Evolutionary conservation across 169 alveolate species (phyloP), one percentile per base, ranked within the genome.

Genomic region (Cryptosporidium parvum): DNA sequence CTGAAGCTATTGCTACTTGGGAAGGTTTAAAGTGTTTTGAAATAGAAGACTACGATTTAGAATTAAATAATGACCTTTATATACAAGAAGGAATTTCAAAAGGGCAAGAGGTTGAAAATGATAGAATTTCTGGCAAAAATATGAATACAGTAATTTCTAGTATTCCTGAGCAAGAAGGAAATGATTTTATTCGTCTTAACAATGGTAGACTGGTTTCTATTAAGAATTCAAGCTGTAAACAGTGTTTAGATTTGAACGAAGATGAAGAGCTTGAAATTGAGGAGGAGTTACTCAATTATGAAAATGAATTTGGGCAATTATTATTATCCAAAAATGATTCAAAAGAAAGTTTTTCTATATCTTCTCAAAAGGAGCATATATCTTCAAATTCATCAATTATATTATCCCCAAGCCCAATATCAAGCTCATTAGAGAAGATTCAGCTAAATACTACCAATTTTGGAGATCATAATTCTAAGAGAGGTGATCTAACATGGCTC

Each of bases 91-190:
- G 67, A 3, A 21, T 0, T 10, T 31, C 35, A 31, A 56, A 56
- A 0, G 31, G 18, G 16, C 23, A n/a, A 21, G 69, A 75, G n/a
- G 6, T 59, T 59, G 69, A 59, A 26, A 52, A 65, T 18, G 75
- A 44, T 8, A 42, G 62, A 18, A 48, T 12, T 8, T n/a, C 39
- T 0, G 33, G 44, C 21, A 73, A 73, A 16, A 58, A 9, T 16
- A 23, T 73, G 37, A 14, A 33, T 37, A 31, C 48, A 8, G 29
- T 65, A 4, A 65, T 33, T 14, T 37, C 45, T 29, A 80, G 39
- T 8, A 26, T 80, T 16, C 89, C 89, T 8, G 89, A 80, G 52
- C 89, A 80, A 65, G 80, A 80, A 35, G 86, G 86, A 42, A 65
- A 21, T 39, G 65, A 80, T 31, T 80, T 12, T 14, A 2, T 80